Percentiles rank a stretch among this genome's conserved stretches.
These are phyloP conservation scores for Straminergon stramineum DNA, from an alignment of 225 moss, liverwort and hornwort genomes.

Conservation along the genomic window DNA sequence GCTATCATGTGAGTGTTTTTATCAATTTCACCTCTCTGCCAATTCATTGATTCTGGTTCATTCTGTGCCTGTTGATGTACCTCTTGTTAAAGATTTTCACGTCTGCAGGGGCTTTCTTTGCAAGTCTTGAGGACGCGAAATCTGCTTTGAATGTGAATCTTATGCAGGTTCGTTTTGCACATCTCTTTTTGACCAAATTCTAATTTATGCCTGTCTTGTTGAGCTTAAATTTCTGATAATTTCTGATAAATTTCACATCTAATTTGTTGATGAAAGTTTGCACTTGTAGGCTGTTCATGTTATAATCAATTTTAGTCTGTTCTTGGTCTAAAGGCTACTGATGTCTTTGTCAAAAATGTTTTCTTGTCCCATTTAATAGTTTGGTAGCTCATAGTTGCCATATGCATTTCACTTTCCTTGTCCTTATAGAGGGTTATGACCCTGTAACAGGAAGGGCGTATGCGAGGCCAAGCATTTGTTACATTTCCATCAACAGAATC, in stretches of 20 bases:
- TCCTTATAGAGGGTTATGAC: background rate
- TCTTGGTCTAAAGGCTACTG: background rate
- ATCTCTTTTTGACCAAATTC: background rate
- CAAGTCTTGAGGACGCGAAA: constrained; percentile 58
- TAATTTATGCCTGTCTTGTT: background rate
- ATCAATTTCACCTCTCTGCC: background rate
- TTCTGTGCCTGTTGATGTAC: background rate
- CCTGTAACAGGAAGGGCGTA: constrained; percentile 70
- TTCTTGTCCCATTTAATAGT: background rate
- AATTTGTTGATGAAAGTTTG: background rate
- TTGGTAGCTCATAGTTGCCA: background rate
- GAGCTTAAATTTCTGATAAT: background rate
- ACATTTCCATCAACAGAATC: constrained; percentile 75
- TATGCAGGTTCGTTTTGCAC: constrained; percentile 61
- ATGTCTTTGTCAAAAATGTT: background rate
- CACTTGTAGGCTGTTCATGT: background rate
- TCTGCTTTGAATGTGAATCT: constrained; percentile 70
- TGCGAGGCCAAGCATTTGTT: constrained; percentile 97
- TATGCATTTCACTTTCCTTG: background rate
- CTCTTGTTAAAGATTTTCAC: background rate
- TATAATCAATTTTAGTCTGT: background rate
- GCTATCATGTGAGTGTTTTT: background rate
- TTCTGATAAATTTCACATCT: no score
- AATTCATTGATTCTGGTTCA: background rate
- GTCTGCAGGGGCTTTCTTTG: constrained; percentile 70